Evolutionary conservation across 73 alveolate genomes (phyloP).

Genomic region (Urostyla sp.): DNA sequence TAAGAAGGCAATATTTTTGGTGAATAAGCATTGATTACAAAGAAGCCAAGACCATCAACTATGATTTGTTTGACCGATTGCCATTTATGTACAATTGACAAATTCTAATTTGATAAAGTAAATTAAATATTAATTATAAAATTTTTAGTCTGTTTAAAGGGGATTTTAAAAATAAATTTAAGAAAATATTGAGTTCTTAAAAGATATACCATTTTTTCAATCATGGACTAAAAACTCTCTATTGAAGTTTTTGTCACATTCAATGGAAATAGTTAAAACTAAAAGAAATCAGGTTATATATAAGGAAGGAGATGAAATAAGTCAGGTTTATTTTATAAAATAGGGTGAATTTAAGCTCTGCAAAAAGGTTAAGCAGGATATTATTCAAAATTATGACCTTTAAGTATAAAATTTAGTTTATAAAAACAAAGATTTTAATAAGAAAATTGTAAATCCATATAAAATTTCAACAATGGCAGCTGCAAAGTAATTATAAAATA

Average conservation of each 20-base stretch:
- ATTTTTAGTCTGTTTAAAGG: background rate
- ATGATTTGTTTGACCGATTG: slow-evolving; percentile 66
- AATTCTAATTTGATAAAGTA: slow-evolving; percentile 58
- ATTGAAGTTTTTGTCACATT: slow-evolving; percentile 46
- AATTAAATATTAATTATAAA: background rate
- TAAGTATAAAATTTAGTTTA: background rate
- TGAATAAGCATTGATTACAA: slow-evolving; percentile 69
- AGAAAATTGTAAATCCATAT: background rate
- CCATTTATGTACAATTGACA: slow-evolving; percentile 66
- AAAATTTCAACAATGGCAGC: background rate
- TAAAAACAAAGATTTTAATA: background rate
- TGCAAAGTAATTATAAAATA: slow-evolving; percentile 7
- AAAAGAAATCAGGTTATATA: slow-evolving; percentile 32
- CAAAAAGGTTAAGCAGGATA: background rate
- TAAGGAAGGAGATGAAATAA: slow-evolving; percentile 14
- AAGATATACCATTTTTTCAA: slow-evolving; percentile 35
- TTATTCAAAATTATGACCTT: slow-evolving; percentile 12
- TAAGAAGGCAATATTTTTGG: slow-evolving; percentile 73
- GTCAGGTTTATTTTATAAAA: slow-evolving; percentile 12
- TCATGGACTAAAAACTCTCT: slow-evolving; percentile 55
- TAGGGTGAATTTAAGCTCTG: slow-evolving; percentile 21
- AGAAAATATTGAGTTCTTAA: slow-evolving; percentile 46
- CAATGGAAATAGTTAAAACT: slow-evolving; percentile 32
- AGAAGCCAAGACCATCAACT: slow-evolving; percentile 75
- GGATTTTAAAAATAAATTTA: slow-evolving; percentile 13